Evolutionary conservation across 2,329 filamentous ascomycete genomes (phyloP).

Genomic region (Aspergillus sp.): DNA sequence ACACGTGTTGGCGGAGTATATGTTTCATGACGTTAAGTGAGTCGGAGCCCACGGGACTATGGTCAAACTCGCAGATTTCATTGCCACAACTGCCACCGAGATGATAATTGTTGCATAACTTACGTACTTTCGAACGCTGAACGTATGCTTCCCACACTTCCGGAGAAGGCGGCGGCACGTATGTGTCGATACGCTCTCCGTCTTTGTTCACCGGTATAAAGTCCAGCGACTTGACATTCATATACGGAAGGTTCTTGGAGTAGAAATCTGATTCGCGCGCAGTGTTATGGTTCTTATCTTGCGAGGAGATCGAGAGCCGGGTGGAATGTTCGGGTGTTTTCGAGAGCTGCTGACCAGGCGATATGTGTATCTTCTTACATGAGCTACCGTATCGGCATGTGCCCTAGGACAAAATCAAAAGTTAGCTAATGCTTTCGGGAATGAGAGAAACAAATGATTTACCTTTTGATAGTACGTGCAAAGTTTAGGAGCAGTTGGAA

Average conservation of each 20-base stretch:
- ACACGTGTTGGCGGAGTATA: slow-evolving; percentile 51
- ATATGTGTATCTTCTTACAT: slow-evolving; percentile 38
- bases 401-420: slow-evolving; percentile 26
- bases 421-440: too few relatives aligned
- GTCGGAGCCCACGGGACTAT: slow-evolving; percentile 46
- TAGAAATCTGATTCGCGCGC: slow-evolving; percentile 29
- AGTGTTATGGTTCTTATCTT: slow-evolving; percentile 19
- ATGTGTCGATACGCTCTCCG: slow-evolving; percentile 53
- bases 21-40: slow-evolving; percentile 49
- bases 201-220: slow-evolving; percentile 54
- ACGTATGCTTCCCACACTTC: slow-evolving; percentile 48
- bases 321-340: slow-evolving; percentile 24
- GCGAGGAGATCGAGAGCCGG: slow-evolving; percentile 8
- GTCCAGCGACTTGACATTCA: slow-evolving; percentile 26
- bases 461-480: slow-evolving; percentile 43
- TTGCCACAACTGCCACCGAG: slow-evolving; percentile 47
- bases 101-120: slow-evolving; percentile 57
- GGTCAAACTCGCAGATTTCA: slow-evolving; percentile 51
- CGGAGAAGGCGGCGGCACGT: slow-evolving; percentile 40
- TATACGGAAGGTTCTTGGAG: slow-evolving; percentile 24
- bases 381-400: slow-evolving; percentile 37
- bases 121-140: slow-evolving; percentile 41
- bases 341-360: slow-evolving; percentile 31
- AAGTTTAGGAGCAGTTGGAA: slow-evolving; percentile 22
- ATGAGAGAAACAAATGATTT: background rate